Percentiles rank a stretch among this genome's conserved stretches.
These are phyloP conservation scores for Talaromyces sp. DNA, from an alignment of 2,329 filamentous ascomycete species.

Conservation along the genomic window DNA sequence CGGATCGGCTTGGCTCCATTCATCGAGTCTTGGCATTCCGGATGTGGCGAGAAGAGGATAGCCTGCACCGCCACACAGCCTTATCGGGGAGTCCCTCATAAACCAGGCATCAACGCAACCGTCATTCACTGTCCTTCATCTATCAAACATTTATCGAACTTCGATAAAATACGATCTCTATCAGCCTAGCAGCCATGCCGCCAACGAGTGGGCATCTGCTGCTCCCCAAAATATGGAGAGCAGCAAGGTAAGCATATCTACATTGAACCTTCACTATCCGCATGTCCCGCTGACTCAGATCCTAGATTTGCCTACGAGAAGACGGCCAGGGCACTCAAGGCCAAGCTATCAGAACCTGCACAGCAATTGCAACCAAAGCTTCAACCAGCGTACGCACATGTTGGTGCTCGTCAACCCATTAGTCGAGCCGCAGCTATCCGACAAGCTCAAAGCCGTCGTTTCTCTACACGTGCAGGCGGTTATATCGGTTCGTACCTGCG, in stretches of 20 bases:
- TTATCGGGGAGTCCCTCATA: constrained; percentile 12
- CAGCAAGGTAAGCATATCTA: constrained; percentile 43
- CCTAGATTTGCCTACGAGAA: constrained; percentile 50
- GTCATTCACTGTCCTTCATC: constrained; percentile 21
- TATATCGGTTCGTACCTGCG: constrained; percentile 54
- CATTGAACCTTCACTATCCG: not conserved
- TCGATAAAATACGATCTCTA: constrained; percentile 1
- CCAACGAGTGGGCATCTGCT: constrained; percentile 51
- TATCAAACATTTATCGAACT: constrained; percentile 5
- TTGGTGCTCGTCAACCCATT: constrained; percentile 57
- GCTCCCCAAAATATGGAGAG: constrained; percentile 51
- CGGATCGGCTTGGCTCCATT: not conserved
- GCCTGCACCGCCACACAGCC: constrained; percentile 22
- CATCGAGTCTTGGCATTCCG: not conserved
- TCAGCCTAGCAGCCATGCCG: constrained; percentile 40
- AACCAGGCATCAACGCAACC: constrained; percentile 29
- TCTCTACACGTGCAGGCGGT: constrained; percentile 54
- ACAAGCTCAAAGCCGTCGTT: constrained; percentile 64
- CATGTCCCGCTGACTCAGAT: not conserved
- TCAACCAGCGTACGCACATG: constrained; percentile 60
- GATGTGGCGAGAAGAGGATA: constrained; percentile 13
- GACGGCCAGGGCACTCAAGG: constrained; percentile 44
- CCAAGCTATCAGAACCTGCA: constrained; percentile 43
- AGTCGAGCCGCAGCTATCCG: constrained; percentile 63
- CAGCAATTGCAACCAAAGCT: constrained; percentile 49